Percentiles rank a stretch among this genome's conserved stretches.
phyloP scores from a whole-genome alignment of 2,329 filamentous ascomycete genomes.

The Claviceps sp. region DNA sequence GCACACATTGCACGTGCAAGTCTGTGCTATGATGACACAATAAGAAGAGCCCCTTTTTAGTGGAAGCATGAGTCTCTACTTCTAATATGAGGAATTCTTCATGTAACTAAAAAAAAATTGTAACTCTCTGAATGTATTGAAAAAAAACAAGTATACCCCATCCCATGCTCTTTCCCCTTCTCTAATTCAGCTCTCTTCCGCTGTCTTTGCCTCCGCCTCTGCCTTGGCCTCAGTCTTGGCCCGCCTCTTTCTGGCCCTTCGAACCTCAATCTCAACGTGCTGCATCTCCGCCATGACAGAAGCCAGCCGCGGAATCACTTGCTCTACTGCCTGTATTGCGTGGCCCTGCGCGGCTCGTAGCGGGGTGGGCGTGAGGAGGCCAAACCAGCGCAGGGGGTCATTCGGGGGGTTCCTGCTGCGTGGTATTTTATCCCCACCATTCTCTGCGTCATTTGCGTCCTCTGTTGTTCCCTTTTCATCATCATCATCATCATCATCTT shows the following conservation, averaged over 20 bases:
- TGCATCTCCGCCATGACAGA: slow-evolving; percentile 48
- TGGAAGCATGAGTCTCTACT: background rate
- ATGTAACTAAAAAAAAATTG: background rate
- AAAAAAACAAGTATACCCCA: too few relatives aligned
- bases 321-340: slow-evolving; percentile 42
- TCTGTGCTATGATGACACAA: too few relatives aligned
- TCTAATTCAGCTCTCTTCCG: background rate
- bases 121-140: background rate
- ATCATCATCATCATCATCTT: background rate
- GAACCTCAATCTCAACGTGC: slow-evolving; percentile 54
- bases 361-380: slow-evolving; percentile 36
- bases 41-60: too few relatives aligned
- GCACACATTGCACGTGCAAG: too few relatives aligned
- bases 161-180: too few relatives aligned
- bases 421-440: background rate
- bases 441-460: background rate
- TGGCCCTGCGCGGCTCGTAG: slow-evolving; percentile 45
- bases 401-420: background rate
- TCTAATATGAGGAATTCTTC: background rate
- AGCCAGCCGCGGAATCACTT: slow-evolving; percentile 42
- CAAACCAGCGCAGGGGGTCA: slow-evolving; percentile 44
- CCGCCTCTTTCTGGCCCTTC: slow-evolving; percentile 43
- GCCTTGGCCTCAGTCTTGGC: slow-evolving; percentile 27
- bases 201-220: background rate
- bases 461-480: background rate